A percentile compares a stretch with the other conserved stretches of the same genome.
Conservation (phyloP, 495 filamentous ascomycete species). For the Durotheca rogersii region DNA sequence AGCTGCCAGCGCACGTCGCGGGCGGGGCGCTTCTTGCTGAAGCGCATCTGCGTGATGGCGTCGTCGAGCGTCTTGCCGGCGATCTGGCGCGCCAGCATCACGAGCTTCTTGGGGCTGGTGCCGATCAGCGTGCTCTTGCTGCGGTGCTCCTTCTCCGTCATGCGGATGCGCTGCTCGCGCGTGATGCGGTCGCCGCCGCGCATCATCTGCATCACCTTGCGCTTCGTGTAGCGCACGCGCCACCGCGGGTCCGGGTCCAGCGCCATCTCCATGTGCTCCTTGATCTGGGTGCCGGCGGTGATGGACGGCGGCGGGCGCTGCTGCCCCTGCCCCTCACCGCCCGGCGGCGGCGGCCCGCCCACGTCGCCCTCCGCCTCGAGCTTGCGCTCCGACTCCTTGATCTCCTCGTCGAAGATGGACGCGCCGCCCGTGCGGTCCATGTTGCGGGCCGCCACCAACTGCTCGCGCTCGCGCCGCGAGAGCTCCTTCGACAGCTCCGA, state of each 20-base stretch:
- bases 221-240: constrained; percentile 73
- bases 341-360: neutral
- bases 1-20: constrained; percentile 76
- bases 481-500: constrained; percentile 14
- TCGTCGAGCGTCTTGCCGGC: constrained; percentile 88
- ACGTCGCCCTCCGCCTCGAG: neutral
- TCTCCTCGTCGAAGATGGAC: constrained; percentile 64
- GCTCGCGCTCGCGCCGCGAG: constrained; percentile 29
- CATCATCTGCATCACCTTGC: constrained; percentile 74
- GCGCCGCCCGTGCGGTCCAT: constrained; percentile 34
- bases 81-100: constrained; percentile 79
- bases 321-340: neutral
- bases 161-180: constrained; percentile 60
- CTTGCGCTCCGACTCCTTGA: constrained; percentile 32
- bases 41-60: constrained; percentile 92
- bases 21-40: constrained; percentile 90
- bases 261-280: constrained; percentile 53
- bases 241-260: constrained; percentile 68
- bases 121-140: constrained; percentile 67
- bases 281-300: constrained; percentile 26
- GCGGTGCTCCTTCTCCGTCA: constrained; percentile 69
- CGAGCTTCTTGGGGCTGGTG: constrained; percentile 87
- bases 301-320: constrained; percentile 12
- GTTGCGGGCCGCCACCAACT: constrained; percentile 36
- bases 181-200: constrained; percentile 57